These are phyloP conservation scores for Sporothrix inflata DNA, from an alignment of 2,329 filamentous ascomycete genomes.

Conservation along the genomic window DNA sequence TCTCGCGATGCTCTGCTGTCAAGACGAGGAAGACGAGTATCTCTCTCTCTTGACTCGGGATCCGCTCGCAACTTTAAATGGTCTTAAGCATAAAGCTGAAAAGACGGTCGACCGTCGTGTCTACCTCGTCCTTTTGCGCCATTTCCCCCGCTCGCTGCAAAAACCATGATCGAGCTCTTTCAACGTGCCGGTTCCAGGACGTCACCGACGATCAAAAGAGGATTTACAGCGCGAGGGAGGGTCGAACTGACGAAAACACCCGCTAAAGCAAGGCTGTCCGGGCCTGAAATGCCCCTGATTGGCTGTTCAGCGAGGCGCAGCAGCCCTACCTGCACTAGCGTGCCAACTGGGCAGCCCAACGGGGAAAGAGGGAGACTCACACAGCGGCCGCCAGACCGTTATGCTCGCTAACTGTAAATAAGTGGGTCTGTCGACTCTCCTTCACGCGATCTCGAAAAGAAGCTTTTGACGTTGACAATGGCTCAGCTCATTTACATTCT, in stretches of 20 bases:
- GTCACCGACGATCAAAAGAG: slow-evolving; percentile 10
- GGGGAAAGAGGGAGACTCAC: neutral
- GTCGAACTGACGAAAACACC: neutral
- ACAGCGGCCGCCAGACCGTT: too few species aligned
- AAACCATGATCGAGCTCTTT: neutral
- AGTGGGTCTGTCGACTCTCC: too few species aligned
- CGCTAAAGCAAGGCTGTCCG: slow-evolving; percentile 19
- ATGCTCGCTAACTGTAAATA: neutral
- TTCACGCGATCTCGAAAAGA: too few species aligned
- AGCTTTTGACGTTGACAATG: too few species aligned
- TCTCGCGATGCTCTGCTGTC: neutral
- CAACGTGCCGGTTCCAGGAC: neutral
- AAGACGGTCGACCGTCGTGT: too few species aligned
- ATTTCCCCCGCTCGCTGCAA: neutral
- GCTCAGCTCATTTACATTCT: too few species aligned
- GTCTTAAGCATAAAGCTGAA: neutral
- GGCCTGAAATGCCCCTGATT: neutral
- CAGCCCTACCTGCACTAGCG: slow-evolving; percentile 1
- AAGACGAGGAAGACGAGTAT: neutral
- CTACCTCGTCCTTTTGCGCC: neutral
- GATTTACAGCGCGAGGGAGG: slow-evolving; percentile 18
- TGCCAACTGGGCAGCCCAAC: neutral
- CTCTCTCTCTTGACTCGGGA: neutral
- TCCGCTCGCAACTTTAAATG: slow-evolving; percentile 3
- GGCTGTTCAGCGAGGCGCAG: slow-evolving; percentile 21